Conservation (phyloP, 108 stramenopile genomes). For the Pseudonitzschia multiseries region DNA sequence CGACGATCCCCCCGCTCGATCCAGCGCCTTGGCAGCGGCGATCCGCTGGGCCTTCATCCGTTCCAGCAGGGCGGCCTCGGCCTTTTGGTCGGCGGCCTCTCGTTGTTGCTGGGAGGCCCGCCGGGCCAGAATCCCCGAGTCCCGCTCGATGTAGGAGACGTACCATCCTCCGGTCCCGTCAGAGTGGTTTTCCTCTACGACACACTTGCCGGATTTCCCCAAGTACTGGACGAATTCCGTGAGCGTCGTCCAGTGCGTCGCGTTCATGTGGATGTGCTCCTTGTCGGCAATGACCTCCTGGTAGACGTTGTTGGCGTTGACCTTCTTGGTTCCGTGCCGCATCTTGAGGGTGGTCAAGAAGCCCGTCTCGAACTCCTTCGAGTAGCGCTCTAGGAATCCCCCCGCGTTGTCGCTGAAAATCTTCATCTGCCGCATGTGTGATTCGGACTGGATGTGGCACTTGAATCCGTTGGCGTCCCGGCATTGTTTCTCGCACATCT, state of each 20-base stretch:
- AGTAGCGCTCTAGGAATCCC: slow-evolving; percentile 77
- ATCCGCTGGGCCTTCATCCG: slow-evolving; percentile 60
- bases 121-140: slow-evolving; percentile 64
- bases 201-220: slow-evolving; percentile 88
- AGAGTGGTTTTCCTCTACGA: slow-evolving; percentile 88
- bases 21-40: slow-evolving; percentile 79
- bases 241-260: slow-evolving; percentile 94
- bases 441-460: slow-evolving; percentile 94
- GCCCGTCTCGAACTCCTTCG: slow-evolving; percentile 80
- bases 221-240: slow-evolving; percentile 96
- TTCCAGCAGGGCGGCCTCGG: slow-evolving; percentile 48
- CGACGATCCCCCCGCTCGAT: slow-evolving; percentile 58
- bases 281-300: slow-evolving; percentile 97
- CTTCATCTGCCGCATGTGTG: slow-evolving; percentile 96
- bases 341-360: slow-evolving; percentile 88
- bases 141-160: slow-evolving; percentile 94
- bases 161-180: slow-evolving; percentile 90
- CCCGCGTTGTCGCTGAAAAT: slow-evolving; percentile 76
- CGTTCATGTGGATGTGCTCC: slow-evolving; percentile 99
- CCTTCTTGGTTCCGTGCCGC: slow-evolving; percentile 89
- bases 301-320: slow-evolving; percentile 96
- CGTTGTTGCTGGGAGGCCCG: slow-evolving; percentile 45
- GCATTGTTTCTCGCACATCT: slow-evolving; percentile 99
- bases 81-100: slow-evolving; percentile 54
- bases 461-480: slow-evolving; percentile 98